Evolutionary conservation across 345 rosid genomes (phyloP).

Genomic region (Moricandia arvensis): DNA sequence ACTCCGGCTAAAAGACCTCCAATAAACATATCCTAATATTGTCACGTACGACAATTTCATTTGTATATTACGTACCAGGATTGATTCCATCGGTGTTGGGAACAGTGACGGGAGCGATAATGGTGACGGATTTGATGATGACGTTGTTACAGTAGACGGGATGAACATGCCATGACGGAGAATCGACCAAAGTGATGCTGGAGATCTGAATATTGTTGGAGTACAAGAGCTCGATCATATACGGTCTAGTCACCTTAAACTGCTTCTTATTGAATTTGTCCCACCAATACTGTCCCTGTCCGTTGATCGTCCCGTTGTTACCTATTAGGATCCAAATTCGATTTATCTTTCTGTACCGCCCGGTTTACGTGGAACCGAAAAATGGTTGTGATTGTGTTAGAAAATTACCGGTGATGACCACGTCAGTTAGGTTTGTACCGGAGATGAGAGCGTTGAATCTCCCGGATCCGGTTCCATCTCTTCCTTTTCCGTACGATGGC

Average conservation of each 20-base stretch:
- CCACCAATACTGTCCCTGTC: slow-evolving; percentile 74
- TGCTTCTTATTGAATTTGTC: slow-evolving; percentile 44
- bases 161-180: slow-evolving; percentile 78
- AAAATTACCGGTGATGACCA: slow-evolving; percentile 67
- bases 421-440: slow-evolving; percentile 75
- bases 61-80: no score
- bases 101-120: slow-evolving; percentile 62
- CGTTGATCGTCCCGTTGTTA: slow-evolving; percentile 66
- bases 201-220: slow-evolving; percentile 59
- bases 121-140: slow-evolving; percentile 50
- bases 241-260: slow-evolving; percentile 58
- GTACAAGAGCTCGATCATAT: slow-evolving; percentile 64
- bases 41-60: no score
- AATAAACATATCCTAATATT: no score
- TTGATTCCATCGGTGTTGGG: slow-evolving; percentile 90
- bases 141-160: slow-evolving; percentile 62
- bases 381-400: neutral
- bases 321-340: slow-evolving; percentile 31
- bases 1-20: no score
- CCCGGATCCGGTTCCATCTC: slow-evolving; percentile 50
- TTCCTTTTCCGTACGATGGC: slow-evolving; percentile 76
- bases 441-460: slow-evolving; percentile 62
- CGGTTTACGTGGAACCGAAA: no score
- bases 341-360: no score
- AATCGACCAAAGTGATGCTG: slow-evolving; percentile 55